These are phyloP conservation scores for Boletus subluridellus DNA, from an alignment of 1,284 basidiomycete species.

Conservation along the genomic window DNA sequence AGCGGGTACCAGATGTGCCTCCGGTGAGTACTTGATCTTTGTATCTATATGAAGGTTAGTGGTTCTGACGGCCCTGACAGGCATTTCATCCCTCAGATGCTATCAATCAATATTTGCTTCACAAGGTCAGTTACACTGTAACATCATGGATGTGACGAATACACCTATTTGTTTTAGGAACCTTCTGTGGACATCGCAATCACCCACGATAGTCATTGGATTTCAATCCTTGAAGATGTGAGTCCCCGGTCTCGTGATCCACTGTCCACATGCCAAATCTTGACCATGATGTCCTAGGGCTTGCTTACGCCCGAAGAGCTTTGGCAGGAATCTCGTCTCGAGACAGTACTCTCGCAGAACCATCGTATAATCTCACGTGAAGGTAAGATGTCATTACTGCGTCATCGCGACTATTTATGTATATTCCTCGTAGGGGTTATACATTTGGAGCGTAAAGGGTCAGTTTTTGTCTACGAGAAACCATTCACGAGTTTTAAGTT, in stretches of 20 bases:
- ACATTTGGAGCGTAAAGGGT: conserved; percentile 1
- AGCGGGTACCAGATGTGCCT: conserved; percentile 3
- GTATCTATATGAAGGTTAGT: too few species aligned
- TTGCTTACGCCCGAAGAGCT: not conserved
- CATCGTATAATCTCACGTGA: conserved; percentile 1
- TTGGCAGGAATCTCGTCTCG: not conserved
- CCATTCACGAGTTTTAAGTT: too few species aligned
- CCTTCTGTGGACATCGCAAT: conserved; percentile 11
- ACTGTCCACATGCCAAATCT: not conserved
- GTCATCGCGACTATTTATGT: not conserved
- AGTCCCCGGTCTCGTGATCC: not conserved
- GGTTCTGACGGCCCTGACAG: not conserved
- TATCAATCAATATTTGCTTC: conserved; percentile 13
- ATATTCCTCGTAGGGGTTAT: not conserved
- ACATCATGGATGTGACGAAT: not conserved
- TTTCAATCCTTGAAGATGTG: conserved; percentile 10
- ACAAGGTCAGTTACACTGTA: not conserved
- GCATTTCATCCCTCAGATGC: conserved; percentile 12
- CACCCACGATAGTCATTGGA: conserved; percentile 7
- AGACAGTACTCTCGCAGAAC: not conserved
- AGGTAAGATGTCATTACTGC: not conserved
- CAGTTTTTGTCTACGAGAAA: not conserved
- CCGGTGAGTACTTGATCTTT: not conserved
- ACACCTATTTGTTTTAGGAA: not conserved
- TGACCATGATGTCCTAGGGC: not conserved